Base-by-base conservation (phyloP, 163 green algal genomes). In the Chlorella variabilis region DNA sequence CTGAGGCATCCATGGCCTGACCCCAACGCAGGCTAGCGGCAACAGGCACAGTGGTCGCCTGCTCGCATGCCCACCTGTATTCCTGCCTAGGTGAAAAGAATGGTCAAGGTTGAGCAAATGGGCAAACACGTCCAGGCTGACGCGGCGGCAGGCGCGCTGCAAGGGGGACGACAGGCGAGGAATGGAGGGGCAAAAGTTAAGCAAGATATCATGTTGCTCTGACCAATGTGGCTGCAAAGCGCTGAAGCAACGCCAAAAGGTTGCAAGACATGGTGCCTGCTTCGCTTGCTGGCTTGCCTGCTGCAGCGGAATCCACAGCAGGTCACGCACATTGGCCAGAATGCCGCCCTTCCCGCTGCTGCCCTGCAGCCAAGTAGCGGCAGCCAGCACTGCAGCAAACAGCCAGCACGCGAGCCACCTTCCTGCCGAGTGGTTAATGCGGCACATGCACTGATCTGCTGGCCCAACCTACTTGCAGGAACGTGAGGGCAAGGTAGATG, bases 21-120 rank as follows among this genome's bases (percentile, higher is more conserved):
- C 11, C 45, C 15, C 11, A 15, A 54, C 45, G 15, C 45, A 54
- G 11, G 45, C 15, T 54, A 54, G 45, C 45, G 11, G 11, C 45
- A 54, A 54, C 11, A 54, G 45, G 45, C 45, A 15, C 45, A 54
- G 45, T 63, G 54, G 45, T 15, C 11, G 45, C 45, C 54, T 15
- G 17, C 25, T 25, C 45, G 63, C 70, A 51, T 11, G 11, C 21
- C 8, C 71, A 80, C 73, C 94, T 2, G 94, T 98, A 86, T 95
- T 95, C 56, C 85, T 39, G 17, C 88, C 85, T 42, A 98, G 87
- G 82, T 98, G 94, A 78, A 94, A 98, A 23, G 88, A 78, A 62
- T 96, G 89, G 83, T 98, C 94, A 78, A 97, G 88, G 33, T 89
- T 84, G 66, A 97, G 75, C 45, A 95, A 82, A 82, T 98, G 93